A percentile compares a stretch with the other conserved stretches of the same genome.
These are phyloP conservation scores for Blastobotrys illinoisensis DNA, from an alignment of 1,139 yeast genomes.

Conservation along the genomic window DNA sequence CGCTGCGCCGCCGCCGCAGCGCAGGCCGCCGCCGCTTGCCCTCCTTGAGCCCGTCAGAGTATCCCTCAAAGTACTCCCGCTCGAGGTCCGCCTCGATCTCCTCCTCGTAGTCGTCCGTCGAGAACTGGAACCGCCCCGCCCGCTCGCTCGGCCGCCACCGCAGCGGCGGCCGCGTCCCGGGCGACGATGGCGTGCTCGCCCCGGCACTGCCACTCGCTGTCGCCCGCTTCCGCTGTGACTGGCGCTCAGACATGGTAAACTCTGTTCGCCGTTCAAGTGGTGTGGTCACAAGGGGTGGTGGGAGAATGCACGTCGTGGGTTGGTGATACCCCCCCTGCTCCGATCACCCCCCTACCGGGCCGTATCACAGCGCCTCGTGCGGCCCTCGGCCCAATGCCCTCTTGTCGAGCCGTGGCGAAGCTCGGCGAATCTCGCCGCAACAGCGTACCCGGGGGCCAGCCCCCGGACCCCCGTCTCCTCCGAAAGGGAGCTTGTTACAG, in stretches of 20 bases:
- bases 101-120: slow-evolving; percentile 69
- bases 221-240: background rate
- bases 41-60: slow-evolving; percentile 57
- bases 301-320: background rate
- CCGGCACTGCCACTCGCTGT: too few species aligned
- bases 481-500: too few species aligned
- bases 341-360: background rate
- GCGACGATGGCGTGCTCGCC: background rate
- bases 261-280: too few species aligned
- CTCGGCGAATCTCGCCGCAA: too few species aligned
- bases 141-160: slow-evolving; percentile 17
- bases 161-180: slow-evolving; percentile 14
- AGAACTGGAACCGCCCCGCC: slow-evolving; percentile 20
- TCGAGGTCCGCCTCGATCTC: slow-evolving; percentile 55
- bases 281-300: background rate
- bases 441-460: too few species aligned
- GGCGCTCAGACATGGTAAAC: background rate
- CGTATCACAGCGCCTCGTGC: background rate
- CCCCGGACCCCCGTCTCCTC: too few species aligned
- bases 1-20: slow-evolving; percentile 16
- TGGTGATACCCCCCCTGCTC: background rate
- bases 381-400: too few species aligned
- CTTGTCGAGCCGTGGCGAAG: too few species aligned
- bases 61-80: slow-evolving; percentile 65
- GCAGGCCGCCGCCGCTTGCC: slow-evolving; percentile 21